Conservation (phyloP, 768 basidiomycete species). For the Russula sp. region DNA sequence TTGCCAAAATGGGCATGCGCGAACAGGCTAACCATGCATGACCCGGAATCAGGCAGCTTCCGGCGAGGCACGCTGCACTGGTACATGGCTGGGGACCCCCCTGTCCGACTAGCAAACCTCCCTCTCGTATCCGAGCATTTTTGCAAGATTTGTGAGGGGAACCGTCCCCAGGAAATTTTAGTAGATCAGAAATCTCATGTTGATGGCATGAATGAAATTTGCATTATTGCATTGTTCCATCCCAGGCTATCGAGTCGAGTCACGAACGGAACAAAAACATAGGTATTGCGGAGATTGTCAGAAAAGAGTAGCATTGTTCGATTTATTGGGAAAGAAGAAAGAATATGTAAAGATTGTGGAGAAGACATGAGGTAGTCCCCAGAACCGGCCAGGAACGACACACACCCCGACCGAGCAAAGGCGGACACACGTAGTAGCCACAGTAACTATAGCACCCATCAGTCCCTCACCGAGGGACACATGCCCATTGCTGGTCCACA, state of each 20-base stretch:
- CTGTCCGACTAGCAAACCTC: background rate
- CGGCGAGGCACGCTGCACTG: background rate
- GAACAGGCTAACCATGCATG: background rate
- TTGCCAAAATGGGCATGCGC: background rate
- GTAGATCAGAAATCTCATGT: background rate
- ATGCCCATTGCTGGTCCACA: background rate
- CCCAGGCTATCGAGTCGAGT: background rate
- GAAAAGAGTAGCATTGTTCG: conserved; percentile 2
- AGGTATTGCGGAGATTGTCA: background rate
- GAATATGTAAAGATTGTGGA: background rate
- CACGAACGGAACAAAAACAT: background rate
- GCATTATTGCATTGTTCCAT: background rate
- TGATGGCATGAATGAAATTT: background rate
- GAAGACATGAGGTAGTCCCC: background rate
- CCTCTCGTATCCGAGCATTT: background rate
- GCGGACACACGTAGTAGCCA: background rate
- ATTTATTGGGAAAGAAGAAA: background rate
- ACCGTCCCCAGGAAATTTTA: background rate
- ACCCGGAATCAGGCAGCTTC: background rate
- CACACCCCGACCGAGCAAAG: background rate
- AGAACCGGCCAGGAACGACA: background rate
- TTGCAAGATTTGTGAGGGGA: background rate
- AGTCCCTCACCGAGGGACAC: background rate
- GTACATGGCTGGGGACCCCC: background rate
- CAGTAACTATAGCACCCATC: background rate